phyloP scores from a whole-genome alignment of 257 asterid species.

The Przewalskia tangutica region DNA sequence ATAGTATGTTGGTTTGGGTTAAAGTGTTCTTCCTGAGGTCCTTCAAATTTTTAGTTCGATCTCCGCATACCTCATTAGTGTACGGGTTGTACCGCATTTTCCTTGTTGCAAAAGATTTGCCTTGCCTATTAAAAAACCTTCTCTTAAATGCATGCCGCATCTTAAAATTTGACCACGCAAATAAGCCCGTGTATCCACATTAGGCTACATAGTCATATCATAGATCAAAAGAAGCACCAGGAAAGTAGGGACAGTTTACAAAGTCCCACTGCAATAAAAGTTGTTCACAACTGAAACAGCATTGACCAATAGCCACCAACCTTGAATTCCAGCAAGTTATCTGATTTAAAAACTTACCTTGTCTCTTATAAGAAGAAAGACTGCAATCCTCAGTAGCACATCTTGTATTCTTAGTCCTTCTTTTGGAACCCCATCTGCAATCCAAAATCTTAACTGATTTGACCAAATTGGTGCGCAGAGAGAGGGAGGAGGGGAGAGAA shows the following conservation, averaged over 20 bases:
- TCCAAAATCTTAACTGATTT: conserved; percentile 1
- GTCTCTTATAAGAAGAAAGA: conserved; percentile 55
- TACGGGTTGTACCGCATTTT: not conserved
- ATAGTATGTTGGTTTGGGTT: not conserved
- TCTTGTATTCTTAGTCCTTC: conserved; percentile 84
- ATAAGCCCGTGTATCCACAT: not conserved
- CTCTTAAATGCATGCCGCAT: not conserved
- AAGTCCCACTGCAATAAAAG: not conserved
- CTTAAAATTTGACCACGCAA: not conserved
- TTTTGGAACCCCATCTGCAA: conserved; percentile 96
- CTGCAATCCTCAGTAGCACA: conserved; percentile 75
- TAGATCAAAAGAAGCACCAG: conserved; percentile 1
- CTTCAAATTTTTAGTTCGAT: not conserved
- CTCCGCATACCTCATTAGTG: not conserved
- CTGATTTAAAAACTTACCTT: conserved; percentile 43
- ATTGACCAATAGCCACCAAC: not conserved
- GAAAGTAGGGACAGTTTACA: not conserved
- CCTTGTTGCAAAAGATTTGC: not conserved
- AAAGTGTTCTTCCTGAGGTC: not conserved
- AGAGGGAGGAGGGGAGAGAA: not conserved
- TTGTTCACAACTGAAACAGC: not conserved
- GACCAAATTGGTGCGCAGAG: not conserved
- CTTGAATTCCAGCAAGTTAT: not conserved
- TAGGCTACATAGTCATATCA: not conserved
- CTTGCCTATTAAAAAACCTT: not conserved